A percentile compares a stretch with the other conserved stretches of the same genome.
Conservation (phyloP, 192 early-diverging fungal species). For the Coemansia sp. region DNA sequence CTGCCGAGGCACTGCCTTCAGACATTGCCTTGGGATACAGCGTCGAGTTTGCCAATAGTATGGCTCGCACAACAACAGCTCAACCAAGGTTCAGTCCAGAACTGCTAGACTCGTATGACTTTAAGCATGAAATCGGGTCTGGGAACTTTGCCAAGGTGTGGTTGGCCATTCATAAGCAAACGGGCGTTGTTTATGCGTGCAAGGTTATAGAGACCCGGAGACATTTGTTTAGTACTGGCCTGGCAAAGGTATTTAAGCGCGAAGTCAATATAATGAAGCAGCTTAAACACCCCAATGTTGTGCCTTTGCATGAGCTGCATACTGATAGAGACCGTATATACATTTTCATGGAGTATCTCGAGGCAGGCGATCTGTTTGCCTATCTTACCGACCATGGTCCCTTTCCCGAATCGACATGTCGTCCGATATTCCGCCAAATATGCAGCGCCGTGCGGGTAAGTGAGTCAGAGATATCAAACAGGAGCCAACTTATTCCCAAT, state of each 20-base stretch:
- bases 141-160: conserved; percentile 54
- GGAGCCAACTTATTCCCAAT: neutral
- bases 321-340: conserved; percentile 44
- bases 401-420: conserved; percentile 32
- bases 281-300: conserved; percentile 36
- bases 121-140: conserved; percentile 45
- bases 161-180: conserved; percentile 47
- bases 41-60: conserved; percentile 17
- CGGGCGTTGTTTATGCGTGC: conserved; percentile 41
- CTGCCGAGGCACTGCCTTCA: conserved; percentile 19
- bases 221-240: conserved; percentile 39
- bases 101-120: conserved; percentile 38
- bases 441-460: conserved; percentile 37
- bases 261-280: conserved; percentile 46
- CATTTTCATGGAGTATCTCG: conserved; percentile 51
- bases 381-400: conserved; percentile 35
- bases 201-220: conserved; percentile 49
- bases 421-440: conserved; percentile 48
- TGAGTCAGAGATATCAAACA: no score
- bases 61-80: neutral
- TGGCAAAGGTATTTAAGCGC: conserved; percentile 44
- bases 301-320: conserved; percentile 41
- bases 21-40: conserved; percentile 45
- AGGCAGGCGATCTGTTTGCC: conserved; percentile 47
- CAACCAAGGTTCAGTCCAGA: conserved; percentile 13